A percentile compares a stretch with the other conserved stretches of the same genome.
These are phyloP conservation scores for Solanum chacoense DNA, from an alignment of 305 asterid genomes.

Conservation along the genomic window DNA sequence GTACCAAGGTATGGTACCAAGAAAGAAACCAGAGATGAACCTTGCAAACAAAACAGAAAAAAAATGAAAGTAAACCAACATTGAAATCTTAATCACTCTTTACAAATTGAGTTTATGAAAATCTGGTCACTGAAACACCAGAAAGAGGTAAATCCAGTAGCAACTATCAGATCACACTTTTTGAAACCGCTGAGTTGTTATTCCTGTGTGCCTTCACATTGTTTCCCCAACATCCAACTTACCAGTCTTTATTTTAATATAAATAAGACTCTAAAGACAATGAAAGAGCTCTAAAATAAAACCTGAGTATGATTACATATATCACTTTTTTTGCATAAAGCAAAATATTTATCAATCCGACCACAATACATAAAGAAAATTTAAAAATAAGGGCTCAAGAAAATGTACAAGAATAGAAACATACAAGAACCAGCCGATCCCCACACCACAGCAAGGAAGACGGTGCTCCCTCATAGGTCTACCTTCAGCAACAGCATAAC, in stretches of 20 bases:
- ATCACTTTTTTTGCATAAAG: not conserved
- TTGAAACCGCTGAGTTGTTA: not conserved
- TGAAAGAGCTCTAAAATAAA: not conserved
- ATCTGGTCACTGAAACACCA: not conserved
- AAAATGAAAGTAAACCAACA: not conserved
- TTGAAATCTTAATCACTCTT: not conserved
- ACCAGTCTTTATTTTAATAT: not conserved
- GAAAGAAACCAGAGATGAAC: slow-evolving; percentile 70
- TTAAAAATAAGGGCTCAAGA: not conserved
- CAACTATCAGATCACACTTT: not conserved
- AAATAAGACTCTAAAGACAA: not conserved
- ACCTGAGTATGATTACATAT: not conserved
- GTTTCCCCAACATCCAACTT: not conserved
- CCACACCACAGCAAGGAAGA: slow-evolving; percentile 90
- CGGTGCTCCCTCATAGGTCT: slow-evolving; percentile 40
- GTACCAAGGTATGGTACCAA: slow-evolving; percentile 91
- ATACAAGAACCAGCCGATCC: slow-evolving; percentile 87
- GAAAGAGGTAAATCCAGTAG: not conserved
- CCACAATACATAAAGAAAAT: not conserved
- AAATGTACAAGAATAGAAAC: slow-evolving; percentile 19
- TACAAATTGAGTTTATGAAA: not conserved
- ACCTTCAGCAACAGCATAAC: slow-evolving; percentile 51
- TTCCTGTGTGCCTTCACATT: not conserved
- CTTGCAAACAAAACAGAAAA: slow-evolving; percentile 21
- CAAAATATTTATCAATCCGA: not conserved